These are phyloP conservation scores for Suhomyces kilbournensis DNA, from an alignment of 805 yeast species.

Conservation along the genomic window DNA sequence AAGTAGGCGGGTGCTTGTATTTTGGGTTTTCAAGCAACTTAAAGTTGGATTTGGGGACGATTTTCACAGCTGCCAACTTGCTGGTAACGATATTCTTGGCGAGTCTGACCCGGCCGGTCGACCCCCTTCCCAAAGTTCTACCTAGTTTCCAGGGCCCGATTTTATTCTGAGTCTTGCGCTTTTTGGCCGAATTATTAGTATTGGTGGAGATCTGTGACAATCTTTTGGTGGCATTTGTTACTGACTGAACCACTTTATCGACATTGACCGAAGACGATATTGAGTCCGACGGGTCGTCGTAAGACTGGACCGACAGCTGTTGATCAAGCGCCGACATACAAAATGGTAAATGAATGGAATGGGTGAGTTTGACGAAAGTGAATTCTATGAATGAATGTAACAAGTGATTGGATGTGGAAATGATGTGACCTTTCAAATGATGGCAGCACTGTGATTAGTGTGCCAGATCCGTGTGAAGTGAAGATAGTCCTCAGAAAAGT, in stretches of 20 bases:
- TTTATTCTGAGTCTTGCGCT: constrained; percentile 47
- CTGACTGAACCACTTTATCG: constrained; percentile 44
- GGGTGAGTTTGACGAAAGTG: constrained; percentile 1
- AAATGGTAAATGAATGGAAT: constrained; percentile 5
- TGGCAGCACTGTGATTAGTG: background rate
- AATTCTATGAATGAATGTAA: background rate
- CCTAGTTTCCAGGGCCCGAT: constrained; percentile 98
- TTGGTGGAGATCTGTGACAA: constrained; percentile 48
- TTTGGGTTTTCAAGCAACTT: constrained; percentile 47
- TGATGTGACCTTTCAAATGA: background rate
- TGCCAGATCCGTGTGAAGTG: background rate
- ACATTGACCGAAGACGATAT: constrained; percentile 16
- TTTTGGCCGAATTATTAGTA: constrained; percentile 41
- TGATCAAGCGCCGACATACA: constrained; percentile 24
- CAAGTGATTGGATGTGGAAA: background rate
- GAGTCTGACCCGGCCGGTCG: constrained; percentile 89
- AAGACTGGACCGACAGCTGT: constrained; percentile 19
- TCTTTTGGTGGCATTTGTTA: constrained; percentile 46
- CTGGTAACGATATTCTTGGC: constrained; percentile 86
- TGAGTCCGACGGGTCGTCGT: constrained; percentile 15
- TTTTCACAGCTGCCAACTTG: constrained; percentile 92
- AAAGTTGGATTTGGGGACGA: constrained; percentile 82
- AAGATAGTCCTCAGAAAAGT: background rate
- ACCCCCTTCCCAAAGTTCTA: constrained; percentile 92
- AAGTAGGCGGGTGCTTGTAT: constrained; percentile 31